Evolutionary conservation across 176 grass and related monocot species (phyloP).

Genomic region (Hyparrhenia diplandra): DNA sequence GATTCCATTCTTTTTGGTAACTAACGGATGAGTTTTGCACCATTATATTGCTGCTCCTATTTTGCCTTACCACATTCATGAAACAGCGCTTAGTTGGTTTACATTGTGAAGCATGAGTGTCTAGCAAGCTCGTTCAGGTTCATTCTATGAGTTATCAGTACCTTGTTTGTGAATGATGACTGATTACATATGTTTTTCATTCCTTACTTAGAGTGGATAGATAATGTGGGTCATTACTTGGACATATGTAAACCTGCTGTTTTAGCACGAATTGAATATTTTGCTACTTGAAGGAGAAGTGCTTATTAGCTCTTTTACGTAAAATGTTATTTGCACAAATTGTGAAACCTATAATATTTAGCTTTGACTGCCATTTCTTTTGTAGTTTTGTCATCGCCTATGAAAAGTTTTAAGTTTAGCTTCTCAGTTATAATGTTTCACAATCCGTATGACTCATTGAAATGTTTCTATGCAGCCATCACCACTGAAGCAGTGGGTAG

Average conservation of each 20-base stretch:
- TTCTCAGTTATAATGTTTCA: constrained; percentile 15
- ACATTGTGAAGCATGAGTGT: background rate
- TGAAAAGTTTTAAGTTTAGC: background rate
- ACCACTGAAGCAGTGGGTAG: constrained; percentile 63
- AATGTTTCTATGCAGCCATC: constrained; percentile 60
- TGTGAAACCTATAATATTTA: background rate
- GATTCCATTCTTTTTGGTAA: background rate
- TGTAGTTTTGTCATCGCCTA: background rate
- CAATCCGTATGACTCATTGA: background rate
- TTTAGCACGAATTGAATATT: background rate
- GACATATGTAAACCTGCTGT: background rate
- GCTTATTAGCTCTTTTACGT: constrained; percentile 1
- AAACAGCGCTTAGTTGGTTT: background rate
- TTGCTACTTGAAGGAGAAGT: constrained; percentile 3
- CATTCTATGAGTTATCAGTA: background rate
- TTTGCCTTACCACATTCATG: background rate
- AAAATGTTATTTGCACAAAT: constrained; percentile 4
- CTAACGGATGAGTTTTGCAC: background rate
- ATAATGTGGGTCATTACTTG: background rate
- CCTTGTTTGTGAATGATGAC: background rate
- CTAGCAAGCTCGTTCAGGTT: background rate
- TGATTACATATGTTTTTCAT: background rate
- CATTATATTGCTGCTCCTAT: background rate
- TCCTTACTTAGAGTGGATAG: constrained; percentile 8
- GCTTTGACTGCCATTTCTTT: background rate